Evolutionary conservation across 257 asterid genomes (phyloP).

Genomic region (Scutellaria galericulata): DNA sequence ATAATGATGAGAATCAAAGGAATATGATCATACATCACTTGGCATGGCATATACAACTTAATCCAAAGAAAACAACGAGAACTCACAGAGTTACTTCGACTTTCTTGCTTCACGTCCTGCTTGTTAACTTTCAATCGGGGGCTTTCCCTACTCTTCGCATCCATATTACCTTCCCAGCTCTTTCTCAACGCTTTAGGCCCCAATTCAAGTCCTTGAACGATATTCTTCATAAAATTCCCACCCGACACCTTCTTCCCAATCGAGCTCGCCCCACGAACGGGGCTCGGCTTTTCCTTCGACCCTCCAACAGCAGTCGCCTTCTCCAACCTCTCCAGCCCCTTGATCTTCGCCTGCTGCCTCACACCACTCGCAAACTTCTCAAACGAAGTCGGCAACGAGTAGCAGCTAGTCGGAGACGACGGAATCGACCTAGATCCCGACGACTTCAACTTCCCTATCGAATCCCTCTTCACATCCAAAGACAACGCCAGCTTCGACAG

Average conservation of each 20-base stretch:
- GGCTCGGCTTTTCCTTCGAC: constrained; percentile 57
- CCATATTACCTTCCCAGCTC: constrained; percentile 99
- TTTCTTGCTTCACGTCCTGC: constrained; percentile 66
- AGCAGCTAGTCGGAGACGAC: constrained; percentile 91
- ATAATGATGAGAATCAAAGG: constrained; percentile 27
- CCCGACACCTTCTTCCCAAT: constrained; percentile 50
- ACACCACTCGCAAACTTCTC: constrained; percentile 88
- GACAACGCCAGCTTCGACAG: constrained; percentile 64
- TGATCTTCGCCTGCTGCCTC: constrained; percentile 75
- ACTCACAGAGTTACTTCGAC: constrained; percentile 79
- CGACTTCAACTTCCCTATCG: constrained; percentile 58
- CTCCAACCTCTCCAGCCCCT: constrained; percentile 76
- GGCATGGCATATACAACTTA: neutral
- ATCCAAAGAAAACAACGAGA: constrained; percentile 12
- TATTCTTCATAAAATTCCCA: constrained; percentile 65
- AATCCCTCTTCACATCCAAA: constrained; percentile 69
- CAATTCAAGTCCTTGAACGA: constrained; percentile 71
- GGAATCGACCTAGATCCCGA: constrained; percentile 91
- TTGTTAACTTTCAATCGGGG: constrained; percentile 70
- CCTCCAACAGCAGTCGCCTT: constrained; percentile 57
- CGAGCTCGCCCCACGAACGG: constrained; percentile 53
- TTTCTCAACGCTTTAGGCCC: constrained; percentile 93
- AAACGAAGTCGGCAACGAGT: constrained; percentile 89
- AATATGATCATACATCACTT: constrained; percentile 23
- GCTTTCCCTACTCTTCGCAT: constrained; percentile 76